These are phyloP conservation scores for Melocanna baccifera DNA, from an alignment of 176 grass and related monocot genomes.

Conservation along the genomic window DNA sequence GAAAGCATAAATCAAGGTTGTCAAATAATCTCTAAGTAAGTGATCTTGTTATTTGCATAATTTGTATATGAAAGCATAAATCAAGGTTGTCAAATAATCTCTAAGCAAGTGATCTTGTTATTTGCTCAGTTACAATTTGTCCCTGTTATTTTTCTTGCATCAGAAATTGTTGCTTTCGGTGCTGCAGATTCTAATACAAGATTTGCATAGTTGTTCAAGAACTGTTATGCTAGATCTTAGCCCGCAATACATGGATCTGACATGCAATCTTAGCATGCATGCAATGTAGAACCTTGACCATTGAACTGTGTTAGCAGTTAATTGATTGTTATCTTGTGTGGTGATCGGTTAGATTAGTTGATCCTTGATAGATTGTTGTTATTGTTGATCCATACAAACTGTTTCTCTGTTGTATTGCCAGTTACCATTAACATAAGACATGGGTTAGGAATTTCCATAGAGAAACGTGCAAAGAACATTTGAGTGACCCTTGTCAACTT, in stretches of 20 bases:
- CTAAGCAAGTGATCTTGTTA: background rate
- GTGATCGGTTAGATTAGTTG: constrained; percentile 3
- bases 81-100: background rate
- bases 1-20: background rate
- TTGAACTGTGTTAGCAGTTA: background rate
- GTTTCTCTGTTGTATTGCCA: background rate
- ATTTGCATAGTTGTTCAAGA: background rate
- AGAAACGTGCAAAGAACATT: background rate
- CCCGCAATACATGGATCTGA: background rate
- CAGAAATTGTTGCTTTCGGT: background rate
- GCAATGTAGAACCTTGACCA: background rate
- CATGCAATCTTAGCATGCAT: background rate
- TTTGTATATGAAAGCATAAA: constrained; percentile 11
- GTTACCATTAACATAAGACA: background rate
- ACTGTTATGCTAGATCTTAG: background rate
- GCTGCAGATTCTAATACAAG: background rate
- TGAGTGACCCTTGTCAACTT: constrained; percentile 1
- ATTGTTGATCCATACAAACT: background rate
- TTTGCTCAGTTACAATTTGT: background rate
- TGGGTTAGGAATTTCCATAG: background rate
- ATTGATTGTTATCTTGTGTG: background rate
- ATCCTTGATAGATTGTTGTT: background rate
- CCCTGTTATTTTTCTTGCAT: background rate
- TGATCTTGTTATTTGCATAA: background rate
- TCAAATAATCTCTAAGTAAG: background rate